Evolutionary conservation across 148 eudicot species (phyloP).

Genomic region (Rhododendron simsii): DNA sequence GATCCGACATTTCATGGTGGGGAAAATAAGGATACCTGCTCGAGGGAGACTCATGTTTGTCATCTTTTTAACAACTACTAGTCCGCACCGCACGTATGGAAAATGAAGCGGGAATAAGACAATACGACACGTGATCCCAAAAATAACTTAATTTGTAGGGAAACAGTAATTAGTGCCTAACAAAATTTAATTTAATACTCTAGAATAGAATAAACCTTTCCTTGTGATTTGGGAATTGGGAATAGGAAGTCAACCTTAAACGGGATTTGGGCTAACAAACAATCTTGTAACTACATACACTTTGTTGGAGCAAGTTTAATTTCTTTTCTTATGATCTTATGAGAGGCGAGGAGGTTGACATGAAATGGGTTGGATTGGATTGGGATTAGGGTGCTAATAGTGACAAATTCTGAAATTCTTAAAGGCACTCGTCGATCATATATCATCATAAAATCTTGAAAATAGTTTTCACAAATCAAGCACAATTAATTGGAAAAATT

Average conservation of each 20-base stretch:
- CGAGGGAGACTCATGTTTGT: background rate
- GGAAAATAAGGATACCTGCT: background rate
- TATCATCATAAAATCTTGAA: too few relatives aligned
- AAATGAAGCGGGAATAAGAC: background rate
- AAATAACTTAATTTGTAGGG: background rate
- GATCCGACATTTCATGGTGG: conserved; percentile 4
- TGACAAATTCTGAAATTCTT: too few relatives aligned
- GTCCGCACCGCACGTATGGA: background rate
- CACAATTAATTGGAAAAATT: too few relatives aligned
- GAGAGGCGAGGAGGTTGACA: too few relatives aligned
- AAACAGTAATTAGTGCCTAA: background rate
- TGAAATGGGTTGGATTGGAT: too few relatives aligned
- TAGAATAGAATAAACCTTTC: background rate
- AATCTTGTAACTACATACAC: background rate
- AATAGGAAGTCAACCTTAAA: background rate
- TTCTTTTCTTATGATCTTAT: too few relatives aligned
- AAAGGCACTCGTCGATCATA: too few relatives aligned
- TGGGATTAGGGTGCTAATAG: too few relatives aligned
- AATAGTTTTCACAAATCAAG: too few relatives aligned
- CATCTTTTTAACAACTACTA: background rate
- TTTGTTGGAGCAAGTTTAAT: background rate
- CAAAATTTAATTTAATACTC: background rate
- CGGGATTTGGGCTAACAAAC: background rate
- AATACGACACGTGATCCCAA: background rate
- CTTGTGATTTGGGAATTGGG: background rate